phyloP scores from a whole-genome alignment of 1,284 basidiomycete genomes.

The Cryptococcus sp. region DNA sequence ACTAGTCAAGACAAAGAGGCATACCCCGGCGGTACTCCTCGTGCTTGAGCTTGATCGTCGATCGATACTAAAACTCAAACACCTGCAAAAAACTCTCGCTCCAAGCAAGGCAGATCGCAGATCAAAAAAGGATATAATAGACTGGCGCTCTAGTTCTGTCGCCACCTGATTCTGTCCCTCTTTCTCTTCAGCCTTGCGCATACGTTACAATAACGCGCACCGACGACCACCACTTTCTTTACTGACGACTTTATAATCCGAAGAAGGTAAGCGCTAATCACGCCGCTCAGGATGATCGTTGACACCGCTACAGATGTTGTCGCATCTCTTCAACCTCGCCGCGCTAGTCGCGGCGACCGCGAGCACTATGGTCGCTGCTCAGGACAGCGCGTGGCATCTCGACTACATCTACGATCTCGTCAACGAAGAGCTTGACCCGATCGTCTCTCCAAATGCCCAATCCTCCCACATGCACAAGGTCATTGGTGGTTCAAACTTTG shows the following conservation, averaged over 20 bases:
- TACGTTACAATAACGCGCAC: no score
- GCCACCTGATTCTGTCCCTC: not conserved
- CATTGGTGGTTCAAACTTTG: constrained; percentile 21
- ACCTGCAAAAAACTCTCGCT: not conserved
- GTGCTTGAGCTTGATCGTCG: no score
- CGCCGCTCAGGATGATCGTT: no score
- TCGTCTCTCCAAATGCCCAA: constrained; percentile 25
- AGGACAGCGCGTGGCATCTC: constrained; percentile 22
- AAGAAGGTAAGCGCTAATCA: no score
- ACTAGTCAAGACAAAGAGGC: not conserved
- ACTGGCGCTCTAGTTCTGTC: not conserved
- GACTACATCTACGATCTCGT: constrained; percentile 23
- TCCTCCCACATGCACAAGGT: constrained; percentile 35
- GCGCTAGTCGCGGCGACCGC: constrained; percentile 9
- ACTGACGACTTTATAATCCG: no score
- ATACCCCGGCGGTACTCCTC: not conserved
- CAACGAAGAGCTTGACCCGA: constrained; percentile 32
- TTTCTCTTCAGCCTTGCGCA: not conserved
- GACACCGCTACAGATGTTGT: no score
- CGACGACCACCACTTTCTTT: no score
- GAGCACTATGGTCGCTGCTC: constrained; percentile 5
- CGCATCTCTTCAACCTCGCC: constrained; percentile 10
- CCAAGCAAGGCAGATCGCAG: no score
- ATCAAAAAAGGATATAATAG: no score
- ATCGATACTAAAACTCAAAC: no score